Evolutionary conservation across 2,329 filamentous ascomycete species (phyloP).

Genomic region (Trichophyton schoenleinii): DNA sequence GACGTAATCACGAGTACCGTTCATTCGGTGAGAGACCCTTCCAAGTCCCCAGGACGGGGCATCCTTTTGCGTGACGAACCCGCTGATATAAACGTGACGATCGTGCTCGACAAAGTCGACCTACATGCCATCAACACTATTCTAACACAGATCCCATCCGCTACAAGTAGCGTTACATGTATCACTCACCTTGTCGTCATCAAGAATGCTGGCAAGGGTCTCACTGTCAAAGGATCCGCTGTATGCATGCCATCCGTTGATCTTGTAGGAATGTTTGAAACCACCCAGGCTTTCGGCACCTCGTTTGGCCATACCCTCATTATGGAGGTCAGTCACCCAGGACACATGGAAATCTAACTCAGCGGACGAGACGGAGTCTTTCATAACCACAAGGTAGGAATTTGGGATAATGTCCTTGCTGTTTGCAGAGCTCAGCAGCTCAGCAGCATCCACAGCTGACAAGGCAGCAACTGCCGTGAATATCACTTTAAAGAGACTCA

Average conservation of each 20-base stretch:
- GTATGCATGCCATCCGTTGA: slow-evolving; percentile 12
- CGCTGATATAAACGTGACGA: slow-evolving; percentile 2
- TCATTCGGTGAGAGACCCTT: slow-evolving; percentile 21
- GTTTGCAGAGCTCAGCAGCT: neutral
- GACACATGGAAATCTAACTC: slow-evolving; percentile 10
- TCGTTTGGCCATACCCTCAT: slow-evolving; percentile 2
- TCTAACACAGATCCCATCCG: neutral
- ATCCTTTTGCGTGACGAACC: slow-evolving; percentile 10
- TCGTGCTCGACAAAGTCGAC: slow-evolving; percentile 13
- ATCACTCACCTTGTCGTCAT: slow-evolving; percentile 8
- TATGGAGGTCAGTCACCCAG: slow-evolving; percentile 10
- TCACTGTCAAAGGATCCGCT: slow-evolving; percentile 10
- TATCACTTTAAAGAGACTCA: neutral
- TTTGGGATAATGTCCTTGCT: slow-evolving; percentile 7
- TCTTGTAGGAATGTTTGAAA: slow-evolving; percentile 8
- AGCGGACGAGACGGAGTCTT: slow-evolving; percentile 4
- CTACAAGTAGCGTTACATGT: neutral
- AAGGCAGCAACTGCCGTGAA: neutral
- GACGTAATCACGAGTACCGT: slow-evolving; percentile 19
- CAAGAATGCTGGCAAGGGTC: slow-evolving; percentile 8
- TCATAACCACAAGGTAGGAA: slow-evolving; percentile 13
- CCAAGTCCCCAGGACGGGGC: slow-evolving; percentile 25
- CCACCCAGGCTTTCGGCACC: neutral
- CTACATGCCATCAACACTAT: slow-evolving; percentile 6
- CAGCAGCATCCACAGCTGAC: slow-evolving; percentile 6